A percentile compares a stretch with the other conserved stretches of the same genome.
Conservation (phyloP, 441 rosid species). For the Hura crepitans region DNA sequence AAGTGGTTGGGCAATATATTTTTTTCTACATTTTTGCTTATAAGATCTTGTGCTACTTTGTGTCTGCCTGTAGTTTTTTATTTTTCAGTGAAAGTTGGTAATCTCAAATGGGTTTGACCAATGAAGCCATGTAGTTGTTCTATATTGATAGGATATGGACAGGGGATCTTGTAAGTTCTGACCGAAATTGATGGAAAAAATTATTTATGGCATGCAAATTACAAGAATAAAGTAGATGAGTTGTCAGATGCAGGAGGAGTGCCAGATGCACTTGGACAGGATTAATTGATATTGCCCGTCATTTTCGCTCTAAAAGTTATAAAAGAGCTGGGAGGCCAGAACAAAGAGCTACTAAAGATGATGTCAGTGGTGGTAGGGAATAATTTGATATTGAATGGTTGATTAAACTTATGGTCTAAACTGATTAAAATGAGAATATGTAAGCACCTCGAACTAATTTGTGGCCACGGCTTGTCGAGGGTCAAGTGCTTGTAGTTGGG, state of each 20-base stretch:
- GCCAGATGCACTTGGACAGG: background rate
- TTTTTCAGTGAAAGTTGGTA: background rate
- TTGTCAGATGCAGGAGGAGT: background rate
- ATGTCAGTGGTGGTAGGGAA: background rate
- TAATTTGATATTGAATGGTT: background rate
- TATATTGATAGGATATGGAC: background rate
- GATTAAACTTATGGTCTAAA: background rate
- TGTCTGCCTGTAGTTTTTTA: background rate
- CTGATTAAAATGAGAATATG: background rate
- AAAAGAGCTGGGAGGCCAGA: background rate
- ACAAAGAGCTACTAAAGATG: background rate
- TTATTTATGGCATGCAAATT: background rate
- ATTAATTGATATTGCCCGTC: background rate
- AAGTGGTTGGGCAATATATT: background rate
- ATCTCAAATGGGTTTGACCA: background rate
- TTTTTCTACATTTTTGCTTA: background rate
- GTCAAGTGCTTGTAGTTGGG: background rate
- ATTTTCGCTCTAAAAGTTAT: background rate
- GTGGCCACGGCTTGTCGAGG: background rate
- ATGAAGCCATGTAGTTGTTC: background rate
- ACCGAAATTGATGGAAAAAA: background rate
- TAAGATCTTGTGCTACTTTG: background rate
- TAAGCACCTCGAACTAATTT: background rate
- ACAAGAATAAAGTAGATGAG: background rate
- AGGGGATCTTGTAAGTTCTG: background rate